phyloP scores from a whole-genome alignment of 768 basidiomycete species.

The Mycena filopes region DNA sequence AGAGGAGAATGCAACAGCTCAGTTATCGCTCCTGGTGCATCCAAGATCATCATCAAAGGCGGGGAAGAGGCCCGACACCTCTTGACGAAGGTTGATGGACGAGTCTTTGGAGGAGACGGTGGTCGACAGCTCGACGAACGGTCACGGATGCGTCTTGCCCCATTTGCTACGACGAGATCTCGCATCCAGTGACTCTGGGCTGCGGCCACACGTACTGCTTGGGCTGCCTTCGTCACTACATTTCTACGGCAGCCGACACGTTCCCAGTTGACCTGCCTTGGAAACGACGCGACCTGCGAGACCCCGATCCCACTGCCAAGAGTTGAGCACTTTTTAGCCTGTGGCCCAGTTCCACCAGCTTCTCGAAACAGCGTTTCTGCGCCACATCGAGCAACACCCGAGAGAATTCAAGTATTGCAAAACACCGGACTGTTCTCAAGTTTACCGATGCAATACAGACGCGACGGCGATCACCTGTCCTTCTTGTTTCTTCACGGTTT shows the following conservation, averaged over 20 bases:
- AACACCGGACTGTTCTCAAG: slow-evolving; percentile 33
- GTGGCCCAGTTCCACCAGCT: slow-evolving; percentile 26
- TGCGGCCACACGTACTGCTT: slow-evolving; percentile 45
- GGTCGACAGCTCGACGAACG: slow-evolving; percentile 5
- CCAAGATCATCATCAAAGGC: slow-evolving; percentile 62
- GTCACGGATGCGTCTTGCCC: slow-evolving; percentile 43
- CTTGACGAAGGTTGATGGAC: slow-evolving; percentile 54
- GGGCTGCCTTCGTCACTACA: slow-evolving; percentile 40
- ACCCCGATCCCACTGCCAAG: slow-evolving; percentile 31
- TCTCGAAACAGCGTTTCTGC: slow-evolving; percentile 28
- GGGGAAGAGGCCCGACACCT: slow-evolving; percentile 65
- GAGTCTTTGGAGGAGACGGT: slow-evolving; percentile 46
- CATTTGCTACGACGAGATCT: slow-evolving; percentile 49
- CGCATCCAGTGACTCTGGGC: slow-evolving; percentile 36
- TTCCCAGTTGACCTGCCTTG: slow-evolving; percentile 35
- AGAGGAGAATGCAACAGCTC: slow-evolving; percentile 63
- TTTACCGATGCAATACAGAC: slow-evolving; percentile 21
- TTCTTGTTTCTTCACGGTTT: slow-evolving; percentile 61
- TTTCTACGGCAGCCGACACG: slow-evolving; percentile 35
- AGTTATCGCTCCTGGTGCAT: slow-evolving; percentile 46
- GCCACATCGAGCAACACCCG: slow-evolving; percentile 31
- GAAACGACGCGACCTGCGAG: slow-evolving; percentile 32
- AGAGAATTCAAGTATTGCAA: slow-evolving; percentile 34
- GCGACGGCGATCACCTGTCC: slow-evolving; percentile 56
- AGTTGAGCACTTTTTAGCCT: slow-evolving; percentile 22